phyloP scores from a whole-genome alignment of 2,329 filamentous ascomycete genomes.

The Mollisiaceae sp. region DNA sequence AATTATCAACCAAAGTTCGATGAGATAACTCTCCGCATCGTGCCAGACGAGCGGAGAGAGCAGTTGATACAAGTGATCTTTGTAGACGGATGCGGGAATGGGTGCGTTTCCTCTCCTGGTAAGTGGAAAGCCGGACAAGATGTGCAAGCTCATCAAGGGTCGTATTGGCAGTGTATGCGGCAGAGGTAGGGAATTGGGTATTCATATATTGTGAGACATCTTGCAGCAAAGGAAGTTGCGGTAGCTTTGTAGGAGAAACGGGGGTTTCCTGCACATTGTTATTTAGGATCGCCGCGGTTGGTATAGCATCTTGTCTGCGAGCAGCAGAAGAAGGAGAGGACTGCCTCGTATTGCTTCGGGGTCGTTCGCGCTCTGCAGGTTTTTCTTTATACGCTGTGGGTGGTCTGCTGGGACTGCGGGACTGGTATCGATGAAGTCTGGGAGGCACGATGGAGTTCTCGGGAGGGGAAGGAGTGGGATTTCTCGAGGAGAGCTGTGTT shows the following conservation, averaged over 20 bases:
- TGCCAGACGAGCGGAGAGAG: slow-evolving; percentile 74
- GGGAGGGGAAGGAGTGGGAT: slow-evolving; percentile 60
- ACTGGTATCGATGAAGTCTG: slow-evolving; percentile 56
- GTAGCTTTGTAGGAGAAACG: slow-evolving; percentile 36
- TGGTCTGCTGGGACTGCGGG: slow-evolving; percentile 59
- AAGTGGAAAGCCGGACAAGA: slow-evolving; percentile 76
- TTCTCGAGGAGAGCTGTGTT: slow-evolving; percentile 56
- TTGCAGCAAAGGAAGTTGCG: slow-evolving; percentile 58
- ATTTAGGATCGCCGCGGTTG: slow-evolving; percentile 35
- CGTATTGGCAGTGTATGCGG: slow-evolving; percentile 65
- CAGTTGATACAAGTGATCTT: slow-evolving; percentile 74
- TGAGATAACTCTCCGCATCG: slow-evolving; percentile 77
- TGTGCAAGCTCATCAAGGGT: slow-evolving; percentile 80
- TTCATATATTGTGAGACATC: slow-evolving; percentile 72
- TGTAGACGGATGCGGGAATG: slow-evolving; percentile 76
- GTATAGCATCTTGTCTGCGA: slow-evolving; percentile 42
- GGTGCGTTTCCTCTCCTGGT: slow-evolving; percentile 80
- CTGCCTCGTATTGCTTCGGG: slow-evolving; percentile 40
- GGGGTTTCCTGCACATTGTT: slow-evolving; percentile 27
- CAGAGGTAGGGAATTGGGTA: slow-evolving; percentile 51
- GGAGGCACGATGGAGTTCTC: slow-evolving; percentile 55
- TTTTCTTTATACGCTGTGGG: slow-evolving; percentile 51
- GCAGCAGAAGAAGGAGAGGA: slow-evolving; percentile 36
- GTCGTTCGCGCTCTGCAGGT: slow-evolving; percentile 52
- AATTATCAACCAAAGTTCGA: slow-evolving; percentile 77